Evolutionary conservation across 2,329 filamentous ascomycete genomes (phyloP), one percentile per base, ranked within the genome.

Genomic region (Phaeophleospora eucalypticola): DNA sequence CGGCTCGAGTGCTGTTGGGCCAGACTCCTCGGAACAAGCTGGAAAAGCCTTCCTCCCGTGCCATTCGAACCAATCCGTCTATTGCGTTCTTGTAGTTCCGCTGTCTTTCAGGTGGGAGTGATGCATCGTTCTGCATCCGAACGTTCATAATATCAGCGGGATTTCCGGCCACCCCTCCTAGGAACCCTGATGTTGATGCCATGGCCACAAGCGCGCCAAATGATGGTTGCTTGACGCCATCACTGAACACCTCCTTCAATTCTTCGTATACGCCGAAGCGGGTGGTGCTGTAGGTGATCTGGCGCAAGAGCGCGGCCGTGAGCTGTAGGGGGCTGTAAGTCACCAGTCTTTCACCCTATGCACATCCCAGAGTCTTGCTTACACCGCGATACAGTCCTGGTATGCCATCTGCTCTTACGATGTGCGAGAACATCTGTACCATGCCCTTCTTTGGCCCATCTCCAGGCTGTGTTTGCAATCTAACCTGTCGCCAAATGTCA

Each of bases 241-340:
- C 73, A 32, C 81, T 80, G 63, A 84, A 77, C 42, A 78, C 79
- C 18, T 79, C 73, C 72, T 98, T 98, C 49, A 97, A 77, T 58
- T 95, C 83, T 71, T 97, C 93, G 75, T 98, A 98, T 55, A 96
- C 83, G 55, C 89, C 93, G 72, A 98, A 98, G 40, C 93, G 88
- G 32, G 89, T 93, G 41, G 93, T 98, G 49, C 87, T 93, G 75
- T 98, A 98, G 49, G 93, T 97, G 45, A 71, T 79, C 73, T 97
- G 93, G 56, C 93, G 90, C 48, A 97, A 79, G 40, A 97, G 80
- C 46, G 90, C 93, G 57, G 93, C 93, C 2, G 90, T 94, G 49
- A 97, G 82, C 72, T 83, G 60, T 4, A 18, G 16, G 20, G n/a
- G n/a, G n/a, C n/a, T 14, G 39, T 6, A 20, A 14, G 2, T n/a